phyloP scores from a whole-genome alignment of 805 yeast species.

The Pichia rugopelliculosa region DNA sequence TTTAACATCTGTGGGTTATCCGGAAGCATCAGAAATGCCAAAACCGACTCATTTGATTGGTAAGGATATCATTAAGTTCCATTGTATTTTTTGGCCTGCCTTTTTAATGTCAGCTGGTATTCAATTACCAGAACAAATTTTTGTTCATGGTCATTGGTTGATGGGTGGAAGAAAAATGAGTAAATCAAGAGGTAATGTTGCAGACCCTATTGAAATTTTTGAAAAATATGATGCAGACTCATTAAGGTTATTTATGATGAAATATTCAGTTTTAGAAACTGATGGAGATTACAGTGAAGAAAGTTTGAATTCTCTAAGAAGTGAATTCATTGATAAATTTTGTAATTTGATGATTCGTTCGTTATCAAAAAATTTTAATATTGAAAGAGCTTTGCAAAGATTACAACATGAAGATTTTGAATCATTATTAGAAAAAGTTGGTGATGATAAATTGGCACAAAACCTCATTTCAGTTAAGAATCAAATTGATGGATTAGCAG shows the following conservation, averaged over 20 bases:
- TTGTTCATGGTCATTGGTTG: slow-evolving; percentile 94
- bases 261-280: slow-evolving; percentile 62
- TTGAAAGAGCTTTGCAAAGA: slow-evolving; percentile 36
- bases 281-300: slow-evolving; percentile 76
- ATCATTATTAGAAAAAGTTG: slow-evolving; percentile 13
- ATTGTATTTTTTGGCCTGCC: slow-evolving; percentile 91
- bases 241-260: slow-evolving; percentile 66
- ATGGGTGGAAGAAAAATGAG: slow-evolving; percentile 90
- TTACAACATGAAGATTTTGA: slow-evolving; percentile 22
- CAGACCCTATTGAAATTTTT: slow-evolving; percentile 71
- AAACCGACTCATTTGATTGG: slow-evolving; percentile 69
- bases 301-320: slow-evolving; percentile 44
- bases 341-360: slow-evolving; percentile 73
- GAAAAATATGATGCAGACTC: slow-evolving; percentile 64
- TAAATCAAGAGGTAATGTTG: slow-evolving; percentile 86
- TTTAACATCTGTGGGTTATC: slow-evolving; percentile 59
- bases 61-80: slow-evolving; percentile 84
- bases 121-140: slow-evolving; percentile 60
- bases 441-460: slow-evolving; percentile 11
- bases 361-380: slow-evolving; percentile 61
- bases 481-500: slow-evolving; percentile 30
- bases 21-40: slow-evolving; percentile 24
- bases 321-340: slow-evolving; percentile 69
- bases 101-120: slow-evolving; percentile 77
- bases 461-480: slow-evolving; percentile 24